Conservation (phyloP, 163 green algal species). For the Chlorella variabilis region DNA sequence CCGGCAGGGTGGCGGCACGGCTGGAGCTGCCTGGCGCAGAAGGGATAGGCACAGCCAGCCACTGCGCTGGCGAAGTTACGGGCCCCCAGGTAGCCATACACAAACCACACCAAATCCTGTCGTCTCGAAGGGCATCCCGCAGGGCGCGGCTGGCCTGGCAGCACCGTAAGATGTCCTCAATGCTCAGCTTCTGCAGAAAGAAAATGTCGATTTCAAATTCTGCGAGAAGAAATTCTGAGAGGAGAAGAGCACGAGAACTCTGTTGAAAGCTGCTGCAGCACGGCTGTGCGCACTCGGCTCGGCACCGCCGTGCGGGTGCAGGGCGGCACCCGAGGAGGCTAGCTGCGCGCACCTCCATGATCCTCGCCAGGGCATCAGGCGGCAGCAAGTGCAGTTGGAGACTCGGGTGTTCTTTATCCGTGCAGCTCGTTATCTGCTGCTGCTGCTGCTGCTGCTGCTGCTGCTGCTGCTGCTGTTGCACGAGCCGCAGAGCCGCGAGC, state of each 20-base stretch:
- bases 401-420: too few relatives aligned
- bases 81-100: slow-evolving; percentile 31
- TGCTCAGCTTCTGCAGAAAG: slow-evolving; percentile 6
- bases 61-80: slow-evolving; percentile 19
- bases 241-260: too few relatives aligned
- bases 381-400: neutral
- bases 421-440: too few relatives aligned
- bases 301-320: too few relatives aligned
- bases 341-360: neutral
- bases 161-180: neutral
- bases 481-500: neutral
- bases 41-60: slow-evolving; percentile 13
- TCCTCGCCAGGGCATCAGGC: slow-evolving; percentile 7
- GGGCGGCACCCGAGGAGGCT: neutral
- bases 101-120: slow-evolving; percentile 37
- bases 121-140: neutral
- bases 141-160: neutral
- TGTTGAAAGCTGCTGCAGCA: neutral
- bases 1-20: slow-evolving; percentile 7
- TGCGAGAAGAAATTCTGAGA: too few relatives aligned
- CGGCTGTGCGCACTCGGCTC: too few relatives aligned
- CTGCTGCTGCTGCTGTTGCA: too few relatives aligned
- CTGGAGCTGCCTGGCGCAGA: neutral
- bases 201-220: too few relatives aligned
- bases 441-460: too few relatives aligned